Evolutionary conservation across 257 asterid genomes (phyloP), one percentile per base, ranked within the genome.

Genomic region (Gynochthodes officinalis): DNA sequence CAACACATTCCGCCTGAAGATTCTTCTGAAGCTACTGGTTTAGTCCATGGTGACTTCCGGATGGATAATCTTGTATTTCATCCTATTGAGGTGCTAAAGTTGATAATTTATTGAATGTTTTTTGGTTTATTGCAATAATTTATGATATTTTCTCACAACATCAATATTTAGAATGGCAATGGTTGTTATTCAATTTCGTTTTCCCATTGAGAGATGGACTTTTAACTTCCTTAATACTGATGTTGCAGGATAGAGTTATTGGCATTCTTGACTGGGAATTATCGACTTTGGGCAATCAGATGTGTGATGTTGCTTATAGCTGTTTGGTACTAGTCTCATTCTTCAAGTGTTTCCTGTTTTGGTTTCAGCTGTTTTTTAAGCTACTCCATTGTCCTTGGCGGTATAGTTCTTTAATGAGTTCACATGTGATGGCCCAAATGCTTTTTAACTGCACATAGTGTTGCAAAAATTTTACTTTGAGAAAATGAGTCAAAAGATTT

Each of bases 21-120:
- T 87, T 82, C 95, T 74, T 88, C 96, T n/a, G 96, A 94, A 76
- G 80, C 83, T 25, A 84, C 96, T 19, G 98, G 99, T 79, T 82
- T 95, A 78, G 99, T 95, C 75, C 99, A 95, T 75, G 99, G 99
- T 12, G 99, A 95, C 84, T 95, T 88, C 83, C 96, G 97, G 68
- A 83, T 95, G 13, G 99, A 92, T 87, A 95, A 95, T 84, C 79
- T 95, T 78, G 96, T 95, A 43, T 91, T 95, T 87, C 99, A 95
- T 87, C 97, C 98, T 67, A 87, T 82, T 52, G 98, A 95, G 97
- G 98, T 91, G 69, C 71, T 73, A 78, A 76, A 64, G 72, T 78
- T 76, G 64, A 28, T 32, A 65, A 52, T 1, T 23, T 35, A 64
- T 53, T 59, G 63, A 30, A 40, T 14, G 7, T n/a, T 69, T 73